These are phyloP conservation scores for Aspergillus olivimuriae DNA, from an alignment of 495 filamentous ascomycete genomes.

Conservation along the genomic window DNA sequence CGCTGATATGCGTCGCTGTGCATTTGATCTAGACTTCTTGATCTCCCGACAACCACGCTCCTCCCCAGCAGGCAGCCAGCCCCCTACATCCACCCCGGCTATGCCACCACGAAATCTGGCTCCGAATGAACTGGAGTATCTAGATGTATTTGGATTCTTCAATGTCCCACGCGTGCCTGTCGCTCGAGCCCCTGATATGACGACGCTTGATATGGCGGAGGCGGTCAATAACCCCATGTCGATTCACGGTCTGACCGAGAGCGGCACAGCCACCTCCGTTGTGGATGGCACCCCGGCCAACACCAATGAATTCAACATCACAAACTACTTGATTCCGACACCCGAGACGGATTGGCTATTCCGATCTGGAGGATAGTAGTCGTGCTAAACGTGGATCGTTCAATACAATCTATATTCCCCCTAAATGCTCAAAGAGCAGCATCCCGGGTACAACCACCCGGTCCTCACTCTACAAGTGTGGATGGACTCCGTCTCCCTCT, in stretches of 20 bases:
- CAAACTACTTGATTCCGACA: constrained; percentile 41
- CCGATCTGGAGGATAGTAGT: constrained; percentile 23
- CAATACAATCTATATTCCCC: too few species aligned
- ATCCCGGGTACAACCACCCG: too few species aligned
- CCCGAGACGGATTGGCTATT: constrained; percentile 45
- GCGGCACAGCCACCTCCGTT: constrained; percentile 11
- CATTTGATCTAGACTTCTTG: constrained; percentile 80
- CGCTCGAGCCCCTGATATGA: constrained; percentile 23
- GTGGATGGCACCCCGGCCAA: constrained; percentile 22
- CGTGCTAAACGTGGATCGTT: background rate
- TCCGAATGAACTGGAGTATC: constrained; percentile 76
- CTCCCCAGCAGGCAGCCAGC: constrained; percentile 31
- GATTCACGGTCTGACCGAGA: constrained; percentile 32
- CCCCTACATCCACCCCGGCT: constrained; percentile 29
- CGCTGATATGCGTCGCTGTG: constrained; percentile 77
- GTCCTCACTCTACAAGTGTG: too few species aligned
- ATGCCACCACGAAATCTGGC: constrained; percentile 52
- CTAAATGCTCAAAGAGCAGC: too few species aligned
- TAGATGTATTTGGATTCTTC: constrained; percentile 94
- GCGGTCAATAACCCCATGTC: constrained; percentile 37
- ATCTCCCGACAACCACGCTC: constrained; percentile 75
- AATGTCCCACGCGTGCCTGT: constrained; percentile 71
- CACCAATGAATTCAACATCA: constrained; percentile 43
- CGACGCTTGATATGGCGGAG: constrained; percentile 25
- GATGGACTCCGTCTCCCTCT: too few species aligned